Percentiles rank a stretch among this genome's conserved stretches.
Evolutionary conservation across 2,329 filamentous ascomycete species (phyloP).

Genomic region (Diaporthe sp.): DNA sequence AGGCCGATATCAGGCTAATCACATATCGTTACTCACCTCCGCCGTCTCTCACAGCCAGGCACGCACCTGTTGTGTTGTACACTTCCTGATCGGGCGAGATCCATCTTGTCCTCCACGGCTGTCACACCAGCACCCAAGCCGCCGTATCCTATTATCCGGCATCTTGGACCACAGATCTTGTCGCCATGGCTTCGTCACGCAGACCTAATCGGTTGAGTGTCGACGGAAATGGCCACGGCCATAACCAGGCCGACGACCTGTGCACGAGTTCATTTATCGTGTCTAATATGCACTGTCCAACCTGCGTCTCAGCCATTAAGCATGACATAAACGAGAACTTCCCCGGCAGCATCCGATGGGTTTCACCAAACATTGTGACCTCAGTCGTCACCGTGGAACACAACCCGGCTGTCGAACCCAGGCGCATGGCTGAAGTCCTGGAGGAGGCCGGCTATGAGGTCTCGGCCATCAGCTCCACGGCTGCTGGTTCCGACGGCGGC

Average conservation of each 20-base stretch:
- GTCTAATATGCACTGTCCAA: conserved; percentile 82
- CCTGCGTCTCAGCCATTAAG: conserved; percentile 77
- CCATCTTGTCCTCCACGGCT: conserved; percentile 15
- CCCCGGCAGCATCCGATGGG: conserved; percentile 62
- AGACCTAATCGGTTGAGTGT: conserved; percentile 36
- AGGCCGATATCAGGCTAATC: conserved; percentile 26
- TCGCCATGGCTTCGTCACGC: conserved; percentile 43
- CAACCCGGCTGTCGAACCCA: conserved; percentile 58
- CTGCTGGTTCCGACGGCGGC: conserved; percentile 43
- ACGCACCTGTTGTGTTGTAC: conserved; percentile 27
- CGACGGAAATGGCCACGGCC: conserved; percentile 9
- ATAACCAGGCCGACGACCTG: conserved; percentile 21
- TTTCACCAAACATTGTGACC: conserved; percentile 79
- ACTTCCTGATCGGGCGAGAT: conserved; percentile 21
- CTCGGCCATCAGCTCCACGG: conserved; percentile 58
- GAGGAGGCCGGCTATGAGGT: conserved; percentile 71
- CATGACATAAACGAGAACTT: conserved; percentile 64
- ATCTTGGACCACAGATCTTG: neutral
- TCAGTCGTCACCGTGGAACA: conserved; percentile 76
- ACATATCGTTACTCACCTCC: neutral
- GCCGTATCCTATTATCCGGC: conserved; percentile 35
- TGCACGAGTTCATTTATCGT: conserved; percentile 74
- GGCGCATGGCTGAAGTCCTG: conserved; percentile 59
- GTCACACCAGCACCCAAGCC: conserved; percentile 1
- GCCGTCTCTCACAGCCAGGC: conserved; percentile 2